Evolutionary conservation across 768 basidiomycete genomes (phyloP).

Genomic region (Pulveroboletus sp.): DNA sequence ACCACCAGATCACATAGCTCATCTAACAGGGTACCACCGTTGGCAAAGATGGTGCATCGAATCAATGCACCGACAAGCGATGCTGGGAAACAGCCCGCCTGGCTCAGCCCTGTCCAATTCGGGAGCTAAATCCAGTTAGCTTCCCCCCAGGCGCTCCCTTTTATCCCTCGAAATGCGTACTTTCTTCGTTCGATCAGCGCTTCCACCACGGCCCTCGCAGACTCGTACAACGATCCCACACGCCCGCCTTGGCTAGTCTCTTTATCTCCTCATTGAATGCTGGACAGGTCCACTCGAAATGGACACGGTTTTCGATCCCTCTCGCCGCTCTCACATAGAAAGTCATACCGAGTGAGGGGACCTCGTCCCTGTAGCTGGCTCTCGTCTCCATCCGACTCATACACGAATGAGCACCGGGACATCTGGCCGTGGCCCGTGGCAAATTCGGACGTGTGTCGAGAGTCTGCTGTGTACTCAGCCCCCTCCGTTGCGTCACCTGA

Average conservation of each 20-base stretch:
- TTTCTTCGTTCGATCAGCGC: neutral
- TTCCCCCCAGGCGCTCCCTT: conserved; percentile 1
- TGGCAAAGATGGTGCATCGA: neutral
- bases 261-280: neutral
- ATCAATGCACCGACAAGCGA: conserved; percentile 13
- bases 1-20: too few species aligned
- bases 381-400: conserved; percentile 12
- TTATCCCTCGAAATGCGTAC: conserved; percentile 20
- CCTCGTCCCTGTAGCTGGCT: conserved; percentile 30
- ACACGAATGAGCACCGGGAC: conserved; percentile 12
- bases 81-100: conserved; percentile 15
- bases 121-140: conserved; percentile 1
- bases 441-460: conserved; percentile 11
- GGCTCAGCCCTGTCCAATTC: neutral
- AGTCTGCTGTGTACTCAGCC: conserved; percentile 12
- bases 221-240: neutral
- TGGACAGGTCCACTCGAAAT: conserved; percentile 4
- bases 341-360: conserved; percentile 19
- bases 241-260: neutral
- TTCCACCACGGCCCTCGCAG: conserved; percentile 1
- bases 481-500: conserved; percentile 12
- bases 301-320: conserved; percentile 11
- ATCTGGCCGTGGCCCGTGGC: conserved; percentile 16
- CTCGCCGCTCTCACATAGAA: conserved; percentile 6
- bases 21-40: neutral